Evolutionary conservation across 805 yeast species (phyloP).

Genomic region (Cyberlindnera maclurae): DNA sequence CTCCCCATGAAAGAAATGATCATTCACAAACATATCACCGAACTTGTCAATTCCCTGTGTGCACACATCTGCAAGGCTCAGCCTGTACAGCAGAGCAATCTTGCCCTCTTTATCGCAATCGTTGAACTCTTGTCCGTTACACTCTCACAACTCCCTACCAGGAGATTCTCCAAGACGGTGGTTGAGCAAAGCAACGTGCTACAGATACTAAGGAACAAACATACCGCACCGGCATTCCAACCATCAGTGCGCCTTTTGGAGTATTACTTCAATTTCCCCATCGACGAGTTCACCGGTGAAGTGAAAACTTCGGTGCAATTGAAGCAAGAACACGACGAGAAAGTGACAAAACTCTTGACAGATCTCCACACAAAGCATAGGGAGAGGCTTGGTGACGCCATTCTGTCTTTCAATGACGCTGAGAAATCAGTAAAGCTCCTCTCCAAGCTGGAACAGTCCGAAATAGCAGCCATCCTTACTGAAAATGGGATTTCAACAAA

Average conservation of each 20-base stretch:
- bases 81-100: not conserved
- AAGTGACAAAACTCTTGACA: conserved; percentile 20
- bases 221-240: not conserved
- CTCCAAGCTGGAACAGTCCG: not conserved
- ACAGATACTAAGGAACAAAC: not conserved
- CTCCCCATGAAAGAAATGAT: conserved; percentile 7
- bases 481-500: not conserved
- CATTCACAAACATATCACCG: not conserved
- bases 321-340: conserved; percentile 6
- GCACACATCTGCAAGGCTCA: not conserved
- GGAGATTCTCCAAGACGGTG: conserved; percentile 29
- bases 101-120: not conserved
- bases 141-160: conserved; percentile 35
- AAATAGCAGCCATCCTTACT: not conserved
- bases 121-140: conserved; percentile 9
- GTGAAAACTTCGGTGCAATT: conserved; percentile 13
- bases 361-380: conserved; percentile 16
- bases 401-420: conserved; percentile 1
- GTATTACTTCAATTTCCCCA: conserved; percentile 30
- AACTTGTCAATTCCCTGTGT: conserved; percentile 3
- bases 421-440: not conserved
- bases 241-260: conserved; percentile 9
- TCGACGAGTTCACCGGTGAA: conserved; percentile 35
- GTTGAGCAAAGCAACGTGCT: conserved; percentile 20
- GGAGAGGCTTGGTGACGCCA: conserved; percentile 11